phyloP scores from a whole-genome alignment of 495 filamentous ascomycete species.

The Penicillium argentinense region DNA sequence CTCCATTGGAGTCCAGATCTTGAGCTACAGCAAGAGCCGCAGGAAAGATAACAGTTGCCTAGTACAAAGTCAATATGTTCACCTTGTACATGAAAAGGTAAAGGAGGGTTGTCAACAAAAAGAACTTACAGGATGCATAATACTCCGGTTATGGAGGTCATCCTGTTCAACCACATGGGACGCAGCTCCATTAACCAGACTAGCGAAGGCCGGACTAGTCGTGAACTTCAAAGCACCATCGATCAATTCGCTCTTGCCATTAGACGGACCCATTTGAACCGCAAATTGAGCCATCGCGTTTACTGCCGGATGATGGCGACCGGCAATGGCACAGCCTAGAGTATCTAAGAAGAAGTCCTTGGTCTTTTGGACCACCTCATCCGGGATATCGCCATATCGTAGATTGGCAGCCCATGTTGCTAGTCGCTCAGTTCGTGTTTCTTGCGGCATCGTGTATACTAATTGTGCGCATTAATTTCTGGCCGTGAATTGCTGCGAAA shows the following conservation, averaged over 20 bases:
- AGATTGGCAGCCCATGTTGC: slow-evolving; percentile 27
- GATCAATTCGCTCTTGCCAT: slow-evolving; percentile 32
- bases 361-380: slow-evolving; percentile 31
- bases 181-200: slow-evolving; percentile 34
- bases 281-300: slow-evolving; percentile 28
- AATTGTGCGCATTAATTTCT: no score
- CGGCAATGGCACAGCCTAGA: slow-evolving; percentile 37
- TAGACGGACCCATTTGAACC: slow-evolving; percentile 30
- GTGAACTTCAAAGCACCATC: slow-evolving; percentile 24
- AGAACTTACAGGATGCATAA: slow-evolving; percentile 36
- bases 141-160: slow-evolving; percentile 40
- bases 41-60: slow-evolving; percentile 38
- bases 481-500: neutral
- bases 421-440: slow-evolving; percentile 24
- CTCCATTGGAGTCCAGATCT: slow-evolving; percentile 27
- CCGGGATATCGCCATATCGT: slow-evolving; percentile 29
- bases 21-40: slow-evolving; percentile 36
- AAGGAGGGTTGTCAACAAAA: no score
- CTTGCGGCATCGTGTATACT: neutral
- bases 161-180: slow-evolving; percentile 41
- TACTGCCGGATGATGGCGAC: slow-evolving; percentile 33
- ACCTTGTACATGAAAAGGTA: no score
- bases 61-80: neutral
- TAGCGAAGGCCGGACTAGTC: slow-evolving; percentile 34
- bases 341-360: slow-evolving; percentile 38